These are phyloP conservation scores for Mortierella sp. DNA, from an alignment of 371 early-diverging fungal species.

Conservation along the genomic window DNA sequence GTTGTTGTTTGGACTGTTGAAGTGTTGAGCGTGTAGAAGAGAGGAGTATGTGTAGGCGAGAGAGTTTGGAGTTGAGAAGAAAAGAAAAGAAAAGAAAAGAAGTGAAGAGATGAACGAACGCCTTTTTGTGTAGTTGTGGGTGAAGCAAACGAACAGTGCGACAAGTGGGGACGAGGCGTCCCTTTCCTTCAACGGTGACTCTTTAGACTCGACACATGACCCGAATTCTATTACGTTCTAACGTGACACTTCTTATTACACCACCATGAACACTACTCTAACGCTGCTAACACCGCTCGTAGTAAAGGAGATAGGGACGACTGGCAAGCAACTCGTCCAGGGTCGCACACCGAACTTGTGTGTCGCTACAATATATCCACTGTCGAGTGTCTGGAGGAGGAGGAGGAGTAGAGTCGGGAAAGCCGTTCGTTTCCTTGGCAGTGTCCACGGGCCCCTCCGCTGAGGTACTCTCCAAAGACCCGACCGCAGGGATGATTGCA, in stretches of 20 bases:
- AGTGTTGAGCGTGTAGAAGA: neutral
- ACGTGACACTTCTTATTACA: neutral
- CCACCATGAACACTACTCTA: neutral
- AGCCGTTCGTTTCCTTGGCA: slow-evolving; percentile 10
- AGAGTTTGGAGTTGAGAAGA: neutral
- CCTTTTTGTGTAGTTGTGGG: neutral
- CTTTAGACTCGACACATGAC: slow-evolving; percentile 2
- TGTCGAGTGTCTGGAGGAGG: slow-evolving; percentile 18
- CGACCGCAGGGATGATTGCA: slow-evolving; percentile 12
- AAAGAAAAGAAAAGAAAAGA: neutral
- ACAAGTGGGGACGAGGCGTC: neutral
- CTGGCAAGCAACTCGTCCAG: slow-evolving; percentile 40
- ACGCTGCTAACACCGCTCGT: slow-evolving; percentile 58
- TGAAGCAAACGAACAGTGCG: neutral
- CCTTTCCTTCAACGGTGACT: neutral
- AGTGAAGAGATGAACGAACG: neutral
- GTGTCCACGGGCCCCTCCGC: neutral
- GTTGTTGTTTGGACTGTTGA: too few species aligned
- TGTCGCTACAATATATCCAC: slow-evolving; percentile 53
- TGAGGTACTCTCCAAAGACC: neutral
- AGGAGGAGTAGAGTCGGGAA: neutral
- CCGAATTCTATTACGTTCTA: neutral
- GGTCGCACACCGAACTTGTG: slow-evolving; percentile 37
- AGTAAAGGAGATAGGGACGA: slow-evolving; percentile 47
- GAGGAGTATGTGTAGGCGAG: neutral